phyloP scores from a whole-genome alignment of 2,329 filamentous ascomycete species.

The Drechslerella dactyloides region DNA sequence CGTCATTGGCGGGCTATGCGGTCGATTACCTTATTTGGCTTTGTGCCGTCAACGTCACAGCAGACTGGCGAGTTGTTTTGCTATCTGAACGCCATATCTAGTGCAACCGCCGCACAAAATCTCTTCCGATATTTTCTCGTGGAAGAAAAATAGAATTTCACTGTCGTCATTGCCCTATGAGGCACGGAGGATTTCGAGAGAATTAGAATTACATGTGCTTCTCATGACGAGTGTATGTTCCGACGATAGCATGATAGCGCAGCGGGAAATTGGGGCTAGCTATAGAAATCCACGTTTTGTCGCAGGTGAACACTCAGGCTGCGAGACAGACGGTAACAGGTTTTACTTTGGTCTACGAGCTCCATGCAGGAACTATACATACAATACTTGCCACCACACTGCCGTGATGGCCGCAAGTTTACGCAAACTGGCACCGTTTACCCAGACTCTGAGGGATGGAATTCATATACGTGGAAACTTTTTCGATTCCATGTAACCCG shows the following conservation, averaged over 20 bases:
- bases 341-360: conserved; percentile 1
- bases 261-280: not conserved
- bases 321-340: conserved; percentile 1
- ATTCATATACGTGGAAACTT: not conserved
- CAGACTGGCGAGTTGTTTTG: not conserved
- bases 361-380: not conserved
- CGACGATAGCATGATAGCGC: conserved; percentile 8
- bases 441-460: too few species aligned
- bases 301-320: conserved; percentile 4
- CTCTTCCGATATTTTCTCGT: not conserved
- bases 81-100: not conserved
- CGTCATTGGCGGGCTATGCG: conserved; percentile 2
- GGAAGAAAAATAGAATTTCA: not conserved
- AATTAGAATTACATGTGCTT: too few species aligned
- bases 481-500: not conserved
- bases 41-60: not conserved
- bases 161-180: not conserved
- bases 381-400: not conserved
- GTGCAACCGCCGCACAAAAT: not conserved
- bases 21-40: not conserved
- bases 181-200: not conserved
- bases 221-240: not conserved
- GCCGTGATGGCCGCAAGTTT: too few species aligned
- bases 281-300: conserved; percentile 3
- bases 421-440: too few species aligned